Percentiles rank a stretch among this genome's conserved stretches.
Conservation (phyloP, 1,139 yeast species). For the Suhomyces bribrorum region DNA sequence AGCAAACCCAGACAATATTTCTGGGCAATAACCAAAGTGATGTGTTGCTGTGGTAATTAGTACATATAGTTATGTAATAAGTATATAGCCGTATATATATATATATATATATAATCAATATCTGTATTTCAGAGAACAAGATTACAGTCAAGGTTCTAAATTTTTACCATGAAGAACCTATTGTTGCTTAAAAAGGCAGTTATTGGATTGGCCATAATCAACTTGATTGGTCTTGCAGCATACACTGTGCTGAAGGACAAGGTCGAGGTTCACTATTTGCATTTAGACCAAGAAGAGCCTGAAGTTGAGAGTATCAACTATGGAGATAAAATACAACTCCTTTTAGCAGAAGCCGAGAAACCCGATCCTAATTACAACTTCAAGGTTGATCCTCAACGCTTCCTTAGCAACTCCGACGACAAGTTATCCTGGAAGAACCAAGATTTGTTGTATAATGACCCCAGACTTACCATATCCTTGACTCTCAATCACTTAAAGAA, state of each 20-base stretch:
- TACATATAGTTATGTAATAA: too few relatives aligned
- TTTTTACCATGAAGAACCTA: constrained; percentile 1
- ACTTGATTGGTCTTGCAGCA: constrained; percentile 1
- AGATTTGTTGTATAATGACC: constrained; percentile 16
- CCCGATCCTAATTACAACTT: constrained; percentile 2
- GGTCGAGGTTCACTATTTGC: constrained; percentile 1
- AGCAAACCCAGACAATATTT: too few relatives aligned
- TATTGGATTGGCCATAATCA: constrained; percentile 4
- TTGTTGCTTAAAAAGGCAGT: constrained; percentile 4
- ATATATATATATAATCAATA: too few relatives aligned
- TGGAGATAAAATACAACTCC: constrained; percentile 1
- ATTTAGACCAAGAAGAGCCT: constrained; percentile 2
- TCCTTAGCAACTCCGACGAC: constrained; percentile 15
- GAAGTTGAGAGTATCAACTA: constrained; percentile 1
- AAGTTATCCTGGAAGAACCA: constrained; percentile 13
- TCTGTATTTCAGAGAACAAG: too few relatives aligned
- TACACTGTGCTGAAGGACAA: constrained; percentile 2
- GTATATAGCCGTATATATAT: too few relatives aligned
- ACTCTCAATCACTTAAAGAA: constrained; percentile 16
- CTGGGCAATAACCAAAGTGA: too few relatives aligned
- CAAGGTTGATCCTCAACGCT: constrained; percentile 7
- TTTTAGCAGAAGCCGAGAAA: constrained; percentile 1
- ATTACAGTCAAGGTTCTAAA: too few relatives aligned
- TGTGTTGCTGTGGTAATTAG: too few relatives aligned
- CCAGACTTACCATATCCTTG: constrained; percentile 19